Evolutionary conservation across 345 rosid genomes (phyloP), one percentile per base, ranked within the genome.

Genomic region (Luvunga scandens): DNA sequence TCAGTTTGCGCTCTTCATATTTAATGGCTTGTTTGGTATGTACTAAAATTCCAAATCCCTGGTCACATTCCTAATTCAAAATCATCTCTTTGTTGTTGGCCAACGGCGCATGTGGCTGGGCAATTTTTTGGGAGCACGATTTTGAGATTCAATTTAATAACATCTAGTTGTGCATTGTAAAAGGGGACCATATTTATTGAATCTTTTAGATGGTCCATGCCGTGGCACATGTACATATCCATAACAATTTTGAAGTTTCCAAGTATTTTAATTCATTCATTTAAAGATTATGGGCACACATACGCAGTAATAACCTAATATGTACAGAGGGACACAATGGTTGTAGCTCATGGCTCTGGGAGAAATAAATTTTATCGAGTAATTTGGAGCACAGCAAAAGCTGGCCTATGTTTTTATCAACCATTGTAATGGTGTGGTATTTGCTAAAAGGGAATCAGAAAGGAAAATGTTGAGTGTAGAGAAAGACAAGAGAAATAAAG

Each of bases 21-120:
- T 36, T 70, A 70, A 72, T 57, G 75, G n/a, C 45, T n/a, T 72
- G n/a, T 22, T 56, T 72, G 75, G 66, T 34, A 33, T 72, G 27
- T 57, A 33, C 63, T 4, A 28, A 28, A 71, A 28, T 34, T 30
- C 75, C 75, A 71, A 71, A 2, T 53, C 18, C 19, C 8, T 9
- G 1, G 10, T 72, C 50, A 72, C 65, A 57, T 33, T 33, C 25
- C 64, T 31, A 8, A 68, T 39, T 42, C 36, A 5, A 63, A 63
- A 30, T 16, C 30, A 4, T 13, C 1, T 9, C 7, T 6, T 63
- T 16, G 66, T 2, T 65, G 8, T 65, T 31, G 7, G 12, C 5
- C 36, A 28, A 28, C 16, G 1, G 66, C 18, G 19, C 66, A 62
- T 27, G 36, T 4, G 19, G 31, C 31, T 30, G 12, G 24, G 68